Percentiles rank a stretch among this genome's conserved stretches.
phyloP scores from a whole-genome alignment of 768 basidiomycete genomes.

The Tylopilus balloui region DNA sequence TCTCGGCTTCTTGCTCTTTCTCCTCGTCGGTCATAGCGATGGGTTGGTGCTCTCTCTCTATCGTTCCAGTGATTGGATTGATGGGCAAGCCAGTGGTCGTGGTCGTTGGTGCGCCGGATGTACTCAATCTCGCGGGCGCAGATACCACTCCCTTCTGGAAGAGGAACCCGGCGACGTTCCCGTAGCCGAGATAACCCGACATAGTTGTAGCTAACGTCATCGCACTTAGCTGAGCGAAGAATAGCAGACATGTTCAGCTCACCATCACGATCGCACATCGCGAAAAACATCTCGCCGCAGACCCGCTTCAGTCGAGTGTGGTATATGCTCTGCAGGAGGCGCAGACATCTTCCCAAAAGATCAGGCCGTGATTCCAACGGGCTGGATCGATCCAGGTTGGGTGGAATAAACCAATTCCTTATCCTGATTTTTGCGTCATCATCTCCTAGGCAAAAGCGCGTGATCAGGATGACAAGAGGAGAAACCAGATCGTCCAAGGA shows the following conservation, averaged over 20 bases:
- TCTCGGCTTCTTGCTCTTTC: constrained; percentile 91
- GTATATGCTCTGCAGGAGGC: constrained; percentile 71
- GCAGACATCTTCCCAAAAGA: constrained; percentile 72
- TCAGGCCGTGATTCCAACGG: constrained; percentile 72
- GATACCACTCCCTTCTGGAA: constrained; percentile 84
- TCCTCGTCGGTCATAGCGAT: constrained; percentile 88
- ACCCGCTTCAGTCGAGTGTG: constrained; percentile 69
- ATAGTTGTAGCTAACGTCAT: constrained; percentile 54
- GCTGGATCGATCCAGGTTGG: constrained; percentile 71
- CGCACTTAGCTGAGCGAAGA: neutral
- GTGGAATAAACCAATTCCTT: constrained; percentile 68
- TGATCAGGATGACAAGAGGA: constrained; percentile 73
- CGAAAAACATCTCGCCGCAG: constrained; percentile 84
- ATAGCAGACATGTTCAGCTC: constrained; percentile 7
- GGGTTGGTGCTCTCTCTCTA: constrained; percentile 36
- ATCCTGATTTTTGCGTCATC: constrained; percentile 52
- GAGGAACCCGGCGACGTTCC: constrained; percentile 91
- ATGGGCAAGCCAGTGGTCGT: constrained; percentile 44
- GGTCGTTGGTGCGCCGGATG: constrained; percentile 32
- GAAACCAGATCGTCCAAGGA: constrained; percentile 73
- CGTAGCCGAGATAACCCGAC: constrained; percentile 84
- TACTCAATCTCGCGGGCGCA: constrained; percentile 41
- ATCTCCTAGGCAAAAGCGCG: constrained; percentile 64
- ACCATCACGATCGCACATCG: constrained; percentile 78
- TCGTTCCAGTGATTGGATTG: constrained; percentile 86